Evolutionary conservation across 2,329 filamentous ascomycete genomes (phyloP), one percentile per base, ranked within the genome.

Genomic region (Fusarium pseudocircinatum): DNA sequence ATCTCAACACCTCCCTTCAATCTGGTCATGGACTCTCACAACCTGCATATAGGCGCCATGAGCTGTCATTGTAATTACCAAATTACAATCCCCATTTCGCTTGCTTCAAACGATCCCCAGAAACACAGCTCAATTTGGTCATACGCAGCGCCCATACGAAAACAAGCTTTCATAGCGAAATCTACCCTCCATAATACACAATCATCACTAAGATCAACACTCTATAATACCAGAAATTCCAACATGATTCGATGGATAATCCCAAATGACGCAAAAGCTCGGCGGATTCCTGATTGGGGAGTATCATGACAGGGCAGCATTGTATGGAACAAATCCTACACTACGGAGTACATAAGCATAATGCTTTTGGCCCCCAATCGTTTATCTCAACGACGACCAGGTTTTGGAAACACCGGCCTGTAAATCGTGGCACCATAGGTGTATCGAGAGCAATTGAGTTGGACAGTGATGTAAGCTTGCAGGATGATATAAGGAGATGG

Each of bases 281-380:
- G 85, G 61, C 42, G 24, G 69, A 53, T 56, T 81, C 74, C 3
- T 79, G 84, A 32, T 81, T 90, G 32, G 77, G 75, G 16, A 75
- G 15, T 50, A 80, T 84, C 67, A 83, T 75, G 52, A 77, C 72
- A 79, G 14, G 82, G 81, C 56, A 83, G 58, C 79, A 78, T 7
- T 85, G 80, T 93, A 96, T 79, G 83, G 95, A 7, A 90, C 92
- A 5, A 6, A 93, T 93, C 1, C 88, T 91, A 1, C 78, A 83
- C 57, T 75, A 85, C n/a, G n/a, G n/a, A n/a, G n/a, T n/a, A n/a
- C 69, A 73, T 78, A 39, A 44, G n/a, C 54, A 53, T 18, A 12
- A 15, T 18, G 73, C 76, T 42, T 75, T 77, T 36, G 30, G 66
- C 52, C 66, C 50, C 66, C 40, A 70, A 49, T 7, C 7, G 20